phyloP scores from a whole-genome alignment of 495 filamentous ascomycete genomes.

The Penicillium malachiteum region DNA sequence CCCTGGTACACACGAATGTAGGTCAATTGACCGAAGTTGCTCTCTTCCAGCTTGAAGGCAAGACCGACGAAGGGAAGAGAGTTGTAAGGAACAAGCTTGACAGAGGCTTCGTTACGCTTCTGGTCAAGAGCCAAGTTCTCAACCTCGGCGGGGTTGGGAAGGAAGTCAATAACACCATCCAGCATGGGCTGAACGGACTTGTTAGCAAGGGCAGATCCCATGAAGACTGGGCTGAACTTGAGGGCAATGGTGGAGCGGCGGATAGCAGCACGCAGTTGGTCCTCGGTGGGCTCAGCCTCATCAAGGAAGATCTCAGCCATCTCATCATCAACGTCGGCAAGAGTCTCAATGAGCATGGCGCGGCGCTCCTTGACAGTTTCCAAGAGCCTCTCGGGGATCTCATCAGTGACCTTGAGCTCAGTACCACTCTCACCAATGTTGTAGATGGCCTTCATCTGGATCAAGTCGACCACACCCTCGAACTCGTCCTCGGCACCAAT shows the following conservation, averaged over 20 bases:
- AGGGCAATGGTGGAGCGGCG: constrained; percentile 80
- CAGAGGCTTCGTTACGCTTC: constrained; percentile 70
- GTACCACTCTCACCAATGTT: constrained; percentile 81
- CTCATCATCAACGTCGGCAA: constrained; percentile 97
- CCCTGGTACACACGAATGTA: constrained; percentile 99
- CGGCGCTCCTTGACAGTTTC: constrained; percentile 75
- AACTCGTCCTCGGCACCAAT: constrained; percentile 93
- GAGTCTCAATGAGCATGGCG: constrained; percentile 83
- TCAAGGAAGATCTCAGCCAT: constrained; percentile 96
- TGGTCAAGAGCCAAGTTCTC: constrained; percentile 87
- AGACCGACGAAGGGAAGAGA: constrained; percentile 91
- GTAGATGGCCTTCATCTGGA: constrained; percentile 90
- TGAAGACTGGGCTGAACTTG: constrained; percentile 95
- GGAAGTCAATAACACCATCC: constrained; percentile 93
- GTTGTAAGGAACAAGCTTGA: constrained; percentile 88
- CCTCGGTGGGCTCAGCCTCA: constrained; percentile 68
- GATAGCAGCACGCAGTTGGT: constrained; percentile 88
- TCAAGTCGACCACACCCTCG: constrained; percentile 89
- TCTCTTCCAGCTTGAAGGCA: constrained; percentile 99
- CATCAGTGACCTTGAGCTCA: constrained; percentile 67
- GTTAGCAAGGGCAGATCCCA: constrained; percentile 93
- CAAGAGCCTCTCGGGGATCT: constrained; percentile 75
- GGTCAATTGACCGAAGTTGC: constrained; percentile 96
- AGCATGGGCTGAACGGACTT: constrained; percentile 96
- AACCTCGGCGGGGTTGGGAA: constrained; percentile 90